Percentiles rank a stretch among this genome's conserved stretches.
Conservation (phyloP, 2,329 filamentous ascomycete genomes). For the Penicillium sp. region DNA sequence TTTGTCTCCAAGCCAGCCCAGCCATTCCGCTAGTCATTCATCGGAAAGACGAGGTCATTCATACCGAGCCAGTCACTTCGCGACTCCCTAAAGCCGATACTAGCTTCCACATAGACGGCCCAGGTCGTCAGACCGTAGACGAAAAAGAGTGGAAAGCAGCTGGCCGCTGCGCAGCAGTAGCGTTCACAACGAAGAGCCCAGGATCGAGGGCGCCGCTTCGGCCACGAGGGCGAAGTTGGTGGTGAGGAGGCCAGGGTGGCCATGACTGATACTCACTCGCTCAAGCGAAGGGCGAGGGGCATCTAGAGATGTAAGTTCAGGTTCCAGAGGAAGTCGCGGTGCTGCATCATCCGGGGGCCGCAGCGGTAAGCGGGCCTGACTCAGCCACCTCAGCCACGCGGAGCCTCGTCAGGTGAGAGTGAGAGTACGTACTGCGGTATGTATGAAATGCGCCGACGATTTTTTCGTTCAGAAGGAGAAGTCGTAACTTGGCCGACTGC, state of each 20-base stretch:
- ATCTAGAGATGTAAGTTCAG: constrained; percentile 11
- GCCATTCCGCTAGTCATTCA: neutral
- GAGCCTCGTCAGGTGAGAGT: neutral
- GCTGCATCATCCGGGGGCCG: neutral
- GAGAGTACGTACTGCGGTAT: too few relatives aligned
- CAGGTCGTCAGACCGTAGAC: constrained; percentile 90
- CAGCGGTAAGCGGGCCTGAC: constrained; percentile 15
- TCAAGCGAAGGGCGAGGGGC: constrained; percentile 13
- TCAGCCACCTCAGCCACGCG: constrained; percentile 25
- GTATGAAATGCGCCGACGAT: too few relatives aligned
- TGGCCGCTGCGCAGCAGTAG: constrained; percentile 76
- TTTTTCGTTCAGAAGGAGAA: too few relatives aligned
- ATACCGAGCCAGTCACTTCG: constrained; percentile 53
- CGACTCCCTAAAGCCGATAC: constrained; percentile 65
- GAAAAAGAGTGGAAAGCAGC: constrained; percentile 85
- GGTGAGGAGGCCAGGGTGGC: constrained; percentile 43
- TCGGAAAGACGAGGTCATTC: neutral
- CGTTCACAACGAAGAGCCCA: constrained; percentile 68
- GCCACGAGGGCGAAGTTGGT: constrained; percentile 44
- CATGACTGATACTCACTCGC: constrained; percentile 32
- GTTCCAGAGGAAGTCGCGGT: constrained; percentile 1
- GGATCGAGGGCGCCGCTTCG: constrained; percentile 46
- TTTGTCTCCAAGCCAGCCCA: neutral
- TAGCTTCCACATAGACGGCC: constrained; percentile 85
- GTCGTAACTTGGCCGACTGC: too few relatives aligned